phyloP scores from a whole-genome alignment of 2,329 filamentous ascomycete species.

The Parafenestella ontariensis region DNA sequence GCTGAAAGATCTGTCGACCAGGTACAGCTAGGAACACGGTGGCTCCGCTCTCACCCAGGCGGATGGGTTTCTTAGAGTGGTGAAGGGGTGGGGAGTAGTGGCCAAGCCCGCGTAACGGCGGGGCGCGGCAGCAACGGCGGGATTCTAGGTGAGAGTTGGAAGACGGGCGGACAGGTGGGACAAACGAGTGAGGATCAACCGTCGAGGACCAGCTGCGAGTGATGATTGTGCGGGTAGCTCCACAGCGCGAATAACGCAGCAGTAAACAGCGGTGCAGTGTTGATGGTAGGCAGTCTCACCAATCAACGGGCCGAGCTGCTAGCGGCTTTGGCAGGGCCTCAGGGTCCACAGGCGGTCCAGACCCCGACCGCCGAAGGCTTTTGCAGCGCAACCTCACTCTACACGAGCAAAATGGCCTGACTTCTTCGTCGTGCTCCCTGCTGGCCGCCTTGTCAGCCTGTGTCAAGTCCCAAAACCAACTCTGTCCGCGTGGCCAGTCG shows the following conservation, averaged over 20 bases:
- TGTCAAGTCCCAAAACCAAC: background rate
- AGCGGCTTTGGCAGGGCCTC: background rate
- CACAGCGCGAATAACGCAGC: background rate
- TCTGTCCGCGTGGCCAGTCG: background rate
- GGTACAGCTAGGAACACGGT: constrained; percentile 24
- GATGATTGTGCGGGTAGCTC: background rate
- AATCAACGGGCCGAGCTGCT: background rate
- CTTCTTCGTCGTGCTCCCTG: background rate
- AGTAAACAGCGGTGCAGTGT: background rate
- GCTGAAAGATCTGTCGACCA: constrained; percentile 32
- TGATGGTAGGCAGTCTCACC: background rate
- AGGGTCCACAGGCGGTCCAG: background rate
- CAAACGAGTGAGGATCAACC: constrained; percentile 1
- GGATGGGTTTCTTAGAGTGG: constrained; percentile 9
- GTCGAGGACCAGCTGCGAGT: background rate
- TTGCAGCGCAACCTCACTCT: constrained; percentile 14
- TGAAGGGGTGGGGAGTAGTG: constrained; percentile 14
- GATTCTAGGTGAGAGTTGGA: background rate
- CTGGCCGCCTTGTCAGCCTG: constrained; percentile 3
- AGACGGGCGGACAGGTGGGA: constrained; percentile 8
- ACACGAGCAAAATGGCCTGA: constrained; percentile 15
- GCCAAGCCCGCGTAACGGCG: constrained; percentile 6
- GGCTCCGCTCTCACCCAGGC: constrained; percentile 23
- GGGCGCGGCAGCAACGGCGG: constrained; percentile 22
- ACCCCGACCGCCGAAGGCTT: constrained; percentile 7